These are phyloP conservation scores for Fusarium acutatum DNA, from an alignment of 2,329 filamentous ascomycete genomes.

Conservation along the genomic window DNA sequence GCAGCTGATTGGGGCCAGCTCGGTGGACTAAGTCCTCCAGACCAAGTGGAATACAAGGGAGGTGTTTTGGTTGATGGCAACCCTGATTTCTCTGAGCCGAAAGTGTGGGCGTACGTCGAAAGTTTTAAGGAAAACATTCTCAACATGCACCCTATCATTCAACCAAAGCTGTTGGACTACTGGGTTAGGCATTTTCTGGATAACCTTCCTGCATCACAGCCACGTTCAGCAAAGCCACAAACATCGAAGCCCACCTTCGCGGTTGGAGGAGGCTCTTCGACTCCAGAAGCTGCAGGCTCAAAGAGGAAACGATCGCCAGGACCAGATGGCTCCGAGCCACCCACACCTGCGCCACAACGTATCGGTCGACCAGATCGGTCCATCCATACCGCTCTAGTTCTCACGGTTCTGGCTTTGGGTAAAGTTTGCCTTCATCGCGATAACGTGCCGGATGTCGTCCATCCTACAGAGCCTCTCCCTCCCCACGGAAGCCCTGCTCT, in stretches of 20 bases:
- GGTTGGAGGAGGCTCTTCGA: slow-evolving; percentile 39
- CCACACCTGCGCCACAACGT: slow-evolving; percentile 47
- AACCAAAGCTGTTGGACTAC: slow-evolving; percentile 60
- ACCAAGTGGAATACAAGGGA: slow-evolving; percentile 51
- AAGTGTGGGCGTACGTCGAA: slow-evolving; percentile 62
- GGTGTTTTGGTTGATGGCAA: slow-evolving; percentile 56
- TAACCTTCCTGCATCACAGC: slow-evolving; percentile 50
- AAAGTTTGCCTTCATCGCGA: slow-evolving; percentile 74
- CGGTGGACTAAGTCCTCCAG: slow-evolving; percentile 58
- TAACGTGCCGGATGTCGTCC: slow-evolving; percentile 66
- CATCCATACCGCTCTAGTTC: slow-evolving; percentile 81
- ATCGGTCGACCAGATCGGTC: slow-evolving; percentile 67
- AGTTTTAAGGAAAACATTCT: slow-evolving; percentile 70
- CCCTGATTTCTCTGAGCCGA: slow-evolving; percentile 62
- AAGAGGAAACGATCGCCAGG: slow-evolving; percentile 67
- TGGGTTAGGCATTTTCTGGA: slow-evolving; percentile 64
- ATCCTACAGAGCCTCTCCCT: slow-evolving; percentile 42
- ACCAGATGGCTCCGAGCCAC: slow-evolving; percentile 46
- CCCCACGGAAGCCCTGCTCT: slow-evolving; percentile 50
- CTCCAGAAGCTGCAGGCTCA: slow-evolving; percentile 44
- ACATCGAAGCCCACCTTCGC: slow-evolving; percentile 46
- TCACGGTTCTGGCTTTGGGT: slow-evolving; percentile 85
- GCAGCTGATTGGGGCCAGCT: slow-evolving; percentile 68
- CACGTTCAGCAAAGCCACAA: slow-evolving; percentile 42
- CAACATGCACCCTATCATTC: slow-evolving; percentile 71